phyloP scores from a whole-genome alignment of 1,139 yeast genomes.

The Candida freyschussii region DNA sequence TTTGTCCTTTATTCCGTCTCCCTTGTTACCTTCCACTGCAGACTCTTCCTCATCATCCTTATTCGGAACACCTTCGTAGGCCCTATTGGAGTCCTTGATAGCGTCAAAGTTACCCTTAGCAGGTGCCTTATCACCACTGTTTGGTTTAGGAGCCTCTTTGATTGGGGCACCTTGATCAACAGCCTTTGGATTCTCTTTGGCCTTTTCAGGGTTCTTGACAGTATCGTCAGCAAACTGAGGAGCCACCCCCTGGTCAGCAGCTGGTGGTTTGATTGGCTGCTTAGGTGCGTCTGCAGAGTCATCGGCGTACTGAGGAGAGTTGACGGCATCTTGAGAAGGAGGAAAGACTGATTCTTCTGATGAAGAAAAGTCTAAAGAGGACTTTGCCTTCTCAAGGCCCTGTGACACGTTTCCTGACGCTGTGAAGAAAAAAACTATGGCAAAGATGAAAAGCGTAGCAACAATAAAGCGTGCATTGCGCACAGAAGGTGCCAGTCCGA shows the following conservation, averaged over 20 bases:
- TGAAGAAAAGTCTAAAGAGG: constrained; percentile 10
- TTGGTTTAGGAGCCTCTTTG: constrained; percentile 26
- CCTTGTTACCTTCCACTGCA: constrained; percentile 11
- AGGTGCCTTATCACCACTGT: constrained; percentile 7
- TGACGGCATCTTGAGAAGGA: constrained; percentile 2
- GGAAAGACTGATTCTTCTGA: not conserved
- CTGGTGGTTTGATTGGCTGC: constrained; percentile 3
- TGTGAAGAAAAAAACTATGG: constrained; percentile 19
- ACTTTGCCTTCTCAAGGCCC: constrained; percentile 20
- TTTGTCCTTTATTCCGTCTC: constrained; percentile 3
- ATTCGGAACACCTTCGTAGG: constrained; percentile 26
- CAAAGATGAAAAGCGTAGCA: constrained; percentile 22
- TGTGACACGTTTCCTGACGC: constrained; percentile 19
- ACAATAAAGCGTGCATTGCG: constrained; percentile 24
- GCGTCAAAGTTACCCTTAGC: constrained; percentile 22
- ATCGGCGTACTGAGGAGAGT: constrained; percentile 21
- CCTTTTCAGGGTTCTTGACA: constrained; percentile 10
- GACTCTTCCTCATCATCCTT: constrained; percentile 11
- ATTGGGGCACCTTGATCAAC: constrained; percentile 24
- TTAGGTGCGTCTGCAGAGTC: constrained; percentile 7
- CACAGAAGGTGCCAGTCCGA: constrained; percentile 14
- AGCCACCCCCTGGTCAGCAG: constrained; percentile 9
- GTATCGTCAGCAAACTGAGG: constrained; percentile 24
- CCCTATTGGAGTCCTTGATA: constrained; percentile 24
- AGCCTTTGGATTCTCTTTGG: constrained; percentile 21